Base-by-base conservation (phyloP, 352 stramenopile genomes). In the Globisporangium cylindrosporum region DNA sequence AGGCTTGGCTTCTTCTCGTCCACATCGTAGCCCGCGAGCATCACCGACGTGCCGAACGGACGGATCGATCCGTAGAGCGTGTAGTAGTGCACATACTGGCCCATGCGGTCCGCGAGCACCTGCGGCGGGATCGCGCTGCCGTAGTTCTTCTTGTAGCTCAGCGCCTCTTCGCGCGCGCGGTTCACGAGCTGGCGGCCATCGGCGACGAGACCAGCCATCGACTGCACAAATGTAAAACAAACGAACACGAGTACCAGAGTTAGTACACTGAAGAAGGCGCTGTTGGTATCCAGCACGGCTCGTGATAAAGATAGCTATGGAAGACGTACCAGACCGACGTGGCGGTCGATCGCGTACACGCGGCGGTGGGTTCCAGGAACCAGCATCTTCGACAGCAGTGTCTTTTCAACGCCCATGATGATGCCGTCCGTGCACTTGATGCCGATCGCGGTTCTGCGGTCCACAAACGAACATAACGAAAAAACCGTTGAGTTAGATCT, bases 81-180 rank as follows among this genome's bases (percentile, higher is more conserved):
- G 87, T 98, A 99, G 79, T 99, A 99, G 85, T 99, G 97, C 66
- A 99, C 93, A 77, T 98, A 99, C 74, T 98, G 82, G 58, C 92
- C 96, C 75, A 99, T 91, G 58, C 97, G 95, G 60, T 98, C 91
- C 12, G 94, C 91, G 34, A 99, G 78, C 51, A 99, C 80, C 49
- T 94, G 75, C n/a, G 97, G 94, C 32, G 96, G 90, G 69, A 99
- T 97, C 25, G 82, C 76, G 65, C 91, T 91, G 56, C 97, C 97
- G 73, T 99, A 99, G 74, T 96, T 98, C 68, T 99, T 98, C 76
- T 97, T 90, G 84, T 99, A 99, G 73, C 86, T 92, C 34, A 90
- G 78, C 24, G 94, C 92, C 76, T 99, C 97, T 64, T 99, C 95
- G 5, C 95, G 84, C 29, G 94, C 96, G 56, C 95, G 89, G 74